A percentile compares a stretch with the other conserved stretches of the same genome.
phyloP scores from a whole-genome alignment of 345 rosid species.

The Syzygium grande region DNA sequence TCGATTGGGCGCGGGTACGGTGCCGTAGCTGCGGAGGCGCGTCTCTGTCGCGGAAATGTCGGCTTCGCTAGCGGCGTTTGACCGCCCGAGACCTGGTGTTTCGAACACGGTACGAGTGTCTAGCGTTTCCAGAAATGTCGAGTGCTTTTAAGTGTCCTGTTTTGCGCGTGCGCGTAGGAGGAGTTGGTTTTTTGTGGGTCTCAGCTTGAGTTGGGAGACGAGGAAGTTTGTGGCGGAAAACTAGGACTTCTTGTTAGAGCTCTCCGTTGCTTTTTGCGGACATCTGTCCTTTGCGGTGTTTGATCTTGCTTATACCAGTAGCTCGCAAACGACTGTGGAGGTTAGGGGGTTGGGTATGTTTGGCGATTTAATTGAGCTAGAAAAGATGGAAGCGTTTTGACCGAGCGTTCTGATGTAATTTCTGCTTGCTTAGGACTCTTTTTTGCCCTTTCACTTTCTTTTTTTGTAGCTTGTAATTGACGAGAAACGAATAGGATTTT shows the following conservation, averaged over 20 bases:
- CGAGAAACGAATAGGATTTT: background rate
- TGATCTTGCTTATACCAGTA: background rate
- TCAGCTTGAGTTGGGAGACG: background rate
- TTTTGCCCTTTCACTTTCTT: background rate
- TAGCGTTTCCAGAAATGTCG: background rate
- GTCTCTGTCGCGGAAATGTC: slow-evolving; percentile 40
- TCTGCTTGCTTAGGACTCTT: background rate
- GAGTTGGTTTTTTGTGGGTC: background rate
- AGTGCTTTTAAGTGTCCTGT: background rate
- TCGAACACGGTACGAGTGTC: slow-evolving; percentile 59
- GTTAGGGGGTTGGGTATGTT: background rate
- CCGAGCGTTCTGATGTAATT: background rate
- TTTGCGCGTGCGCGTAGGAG: background rate
- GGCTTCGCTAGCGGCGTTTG: slow-evolving; percentile 74
- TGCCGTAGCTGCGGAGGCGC: background rate
- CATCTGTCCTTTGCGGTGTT: background rate
- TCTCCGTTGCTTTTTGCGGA: background rate
- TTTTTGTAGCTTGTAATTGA: background rate
- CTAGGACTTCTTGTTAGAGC: background rate
- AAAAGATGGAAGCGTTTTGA: background rate
- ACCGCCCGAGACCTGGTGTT: slow-evolving; percentile 59
- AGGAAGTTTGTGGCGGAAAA: background rate
- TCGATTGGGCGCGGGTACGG: background rate
- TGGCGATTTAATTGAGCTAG: background rate
- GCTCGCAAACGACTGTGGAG: background rate